Conservation (phyloP, 2,329 filamentous ascomycete species). For the Calonectria henricotiae region DNA sequence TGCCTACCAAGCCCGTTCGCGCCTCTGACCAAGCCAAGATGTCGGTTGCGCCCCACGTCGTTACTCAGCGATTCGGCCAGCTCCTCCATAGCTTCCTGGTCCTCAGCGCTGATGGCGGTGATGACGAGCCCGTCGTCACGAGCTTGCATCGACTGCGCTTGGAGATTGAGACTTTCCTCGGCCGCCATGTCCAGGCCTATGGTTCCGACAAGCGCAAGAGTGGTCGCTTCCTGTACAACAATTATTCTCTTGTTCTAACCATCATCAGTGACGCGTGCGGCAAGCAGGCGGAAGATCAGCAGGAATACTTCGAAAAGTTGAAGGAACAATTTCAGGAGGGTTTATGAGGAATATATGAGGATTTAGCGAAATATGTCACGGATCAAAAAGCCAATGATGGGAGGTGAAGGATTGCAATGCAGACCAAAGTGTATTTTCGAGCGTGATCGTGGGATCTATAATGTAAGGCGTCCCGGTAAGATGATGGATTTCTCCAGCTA, state of each 20-base stretch:
- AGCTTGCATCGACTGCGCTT: constrained; percentile 83
- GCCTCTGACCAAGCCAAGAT: constrained; percentile 73
- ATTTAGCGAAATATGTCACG: neutral
- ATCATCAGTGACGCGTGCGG: constrained; percentile 87
- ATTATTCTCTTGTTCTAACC: constrained; percentile 94
- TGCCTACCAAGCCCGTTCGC: constrained; percentile 64
- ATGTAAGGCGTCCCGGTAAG: constrained; percentile 49
- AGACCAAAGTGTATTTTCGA: constrained; percentile 35
- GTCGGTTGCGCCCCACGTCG: constrained; percentile 88
- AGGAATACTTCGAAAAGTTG: constrained; percentile 80
- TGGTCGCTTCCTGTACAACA: constrained; percentile 93
- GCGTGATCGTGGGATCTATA: constrained; percentile 41
- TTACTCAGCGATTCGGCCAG: constrained; percentile 97
- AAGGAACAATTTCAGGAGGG: constrained; percentile 72
- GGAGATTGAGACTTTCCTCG: constrained; percentile 89
- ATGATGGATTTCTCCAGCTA: constrained; percentile 38
- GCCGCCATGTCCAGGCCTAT: constrained; percentile 82
- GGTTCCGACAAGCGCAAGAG: constrained; percentile 83
- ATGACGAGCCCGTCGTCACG: constrained; percentile 92
- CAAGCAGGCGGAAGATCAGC: constrained; percentile 82
- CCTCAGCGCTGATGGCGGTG: constrained; percentile 90
- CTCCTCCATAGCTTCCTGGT: constrained; percentile 88
- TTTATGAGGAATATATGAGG: constrained; percentile 35
- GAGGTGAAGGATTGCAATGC: constrained; percentile 14
- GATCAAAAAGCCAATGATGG: neutral